phyloP scores from a whole-genome alignment of 148 eudicot genomes.

The Camellia lanceoleosa region DNA sequence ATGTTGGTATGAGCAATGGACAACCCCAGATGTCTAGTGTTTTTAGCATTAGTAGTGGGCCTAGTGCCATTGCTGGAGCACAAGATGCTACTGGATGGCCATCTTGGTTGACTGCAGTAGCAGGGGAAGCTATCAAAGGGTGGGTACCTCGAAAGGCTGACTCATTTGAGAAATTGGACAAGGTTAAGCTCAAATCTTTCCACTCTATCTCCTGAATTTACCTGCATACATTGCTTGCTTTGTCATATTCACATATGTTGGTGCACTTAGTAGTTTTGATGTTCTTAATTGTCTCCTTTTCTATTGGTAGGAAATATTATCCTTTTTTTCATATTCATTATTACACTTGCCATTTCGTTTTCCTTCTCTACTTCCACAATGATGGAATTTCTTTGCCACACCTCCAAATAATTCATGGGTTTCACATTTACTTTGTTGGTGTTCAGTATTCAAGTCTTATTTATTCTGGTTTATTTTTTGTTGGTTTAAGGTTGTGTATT shows the following conservation, averaged over 20 bases:
- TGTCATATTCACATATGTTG: not conserved
- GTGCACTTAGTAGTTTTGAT: not conserved
- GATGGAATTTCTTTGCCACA: no score
- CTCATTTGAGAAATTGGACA: constrained; percentile 69
- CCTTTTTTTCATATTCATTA: not conserved
- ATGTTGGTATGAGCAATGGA: constrained; percentile 14
- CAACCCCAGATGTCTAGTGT: not conserved
- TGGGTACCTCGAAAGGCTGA: constrained; percentile 68
- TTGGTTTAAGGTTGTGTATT: not conserved
- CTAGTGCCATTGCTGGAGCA: constrained; percentile 49
- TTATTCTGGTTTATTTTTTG: not conserved
- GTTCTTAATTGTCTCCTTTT: not conserved
- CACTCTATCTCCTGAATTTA: not conserved
- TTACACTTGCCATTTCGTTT: not conserved
- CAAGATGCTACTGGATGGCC: constrained; percentile 71
- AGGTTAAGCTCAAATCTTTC: constrained; percentile 29
- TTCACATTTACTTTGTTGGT: no score
- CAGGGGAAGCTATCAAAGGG: constrained; percentile 74
- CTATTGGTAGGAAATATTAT: not conserved
- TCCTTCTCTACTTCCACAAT: no score
- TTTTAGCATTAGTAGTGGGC: constrained; percentile 15
- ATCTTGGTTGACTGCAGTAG: constrained; percentile 65
- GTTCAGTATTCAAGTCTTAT: not conserved
- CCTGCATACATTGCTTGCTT: not conserved
- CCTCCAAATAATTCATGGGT: no score